A percentile compares a stretch with the other conserved stretches of the same genome.
phyloP scores from a whole-genome alignment of 495 filamentous ascomycete species.

The Neurospora pannonica region DNA sequence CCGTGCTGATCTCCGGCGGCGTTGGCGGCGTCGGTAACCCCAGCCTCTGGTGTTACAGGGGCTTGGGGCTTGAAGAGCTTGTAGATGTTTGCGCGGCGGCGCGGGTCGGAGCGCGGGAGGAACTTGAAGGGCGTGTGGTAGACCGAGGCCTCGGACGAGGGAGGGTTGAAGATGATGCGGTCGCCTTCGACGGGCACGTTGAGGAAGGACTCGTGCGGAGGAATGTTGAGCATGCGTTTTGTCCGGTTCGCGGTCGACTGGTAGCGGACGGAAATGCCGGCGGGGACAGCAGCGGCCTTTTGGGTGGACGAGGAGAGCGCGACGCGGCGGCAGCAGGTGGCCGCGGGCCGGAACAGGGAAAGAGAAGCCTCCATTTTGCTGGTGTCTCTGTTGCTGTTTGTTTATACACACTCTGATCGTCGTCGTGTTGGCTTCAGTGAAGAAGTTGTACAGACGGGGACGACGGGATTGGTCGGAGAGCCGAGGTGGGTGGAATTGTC shows the following conservation, averaged over 20 bases:
- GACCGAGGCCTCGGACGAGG: conserved; percentile 70
- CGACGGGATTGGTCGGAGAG: neutral
- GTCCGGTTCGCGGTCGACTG: conserved; percentile 63
- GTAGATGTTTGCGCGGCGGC: conserved; percentile 43
- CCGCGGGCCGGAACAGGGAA: conserved; percentile 4
- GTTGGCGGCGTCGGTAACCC: conserved; percentile 1
- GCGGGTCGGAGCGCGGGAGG: conserved; percentile 69
- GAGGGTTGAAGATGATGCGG: conserved; percentile 90
- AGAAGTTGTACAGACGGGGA: neutral
- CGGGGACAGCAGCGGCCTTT: conserved; percentile 23
- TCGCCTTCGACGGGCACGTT: conserved; percentile 34
- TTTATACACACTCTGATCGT: neutral
- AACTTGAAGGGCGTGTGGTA: conserved; percentile 86
- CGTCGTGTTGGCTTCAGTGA: neutral
- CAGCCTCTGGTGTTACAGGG: neutral
- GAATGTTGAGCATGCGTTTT: conserved; percentile 61
- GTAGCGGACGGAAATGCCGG: conserved; percentile 41
- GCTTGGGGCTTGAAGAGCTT: conserved; percentile 15
- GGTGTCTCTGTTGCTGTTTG: neutral
- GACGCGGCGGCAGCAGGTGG: conserved; percentile 14
- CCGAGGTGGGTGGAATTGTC: neutral
- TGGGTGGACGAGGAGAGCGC: conserved; percentile 19
- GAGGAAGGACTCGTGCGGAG: conserved; percentile 64
- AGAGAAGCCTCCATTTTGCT: conserved; percentile 11
- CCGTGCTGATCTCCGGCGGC: neutral